Percentiles rank a stretch among this genome's conserved stretches.
Evolutionary conservation across 495 filamentous ascomycete genomes (phyloP).

Genomic region (Immersiella caudata): DNA sequence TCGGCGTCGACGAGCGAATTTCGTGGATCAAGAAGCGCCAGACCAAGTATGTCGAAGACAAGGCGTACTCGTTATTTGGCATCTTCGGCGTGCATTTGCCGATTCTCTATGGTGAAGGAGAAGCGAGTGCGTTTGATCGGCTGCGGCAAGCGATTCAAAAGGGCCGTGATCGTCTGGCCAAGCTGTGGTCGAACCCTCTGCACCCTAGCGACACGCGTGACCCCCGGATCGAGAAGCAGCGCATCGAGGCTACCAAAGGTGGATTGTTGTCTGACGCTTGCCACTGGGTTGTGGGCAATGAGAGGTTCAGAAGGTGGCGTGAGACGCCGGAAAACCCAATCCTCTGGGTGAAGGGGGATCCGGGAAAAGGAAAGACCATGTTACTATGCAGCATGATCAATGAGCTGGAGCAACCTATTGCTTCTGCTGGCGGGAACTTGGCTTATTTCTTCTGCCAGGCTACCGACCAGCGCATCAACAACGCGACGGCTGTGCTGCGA

Average conservation of each 20-base stretch:
- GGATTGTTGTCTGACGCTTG: neutral
- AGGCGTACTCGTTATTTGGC: too few relatives aligned
- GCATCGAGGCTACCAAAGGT: neutral
- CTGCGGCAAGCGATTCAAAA: neutral
- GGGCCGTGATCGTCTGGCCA: neutral
- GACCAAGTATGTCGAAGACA: too few relatives aligned
- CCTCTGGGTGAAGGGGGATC: neutral
- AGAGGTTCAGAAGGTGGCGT: neutral
- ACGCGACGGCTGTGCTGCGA: neutral
- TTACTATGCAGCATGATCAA: neutral
- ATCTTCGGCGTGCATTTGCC: too few relatives aligned
- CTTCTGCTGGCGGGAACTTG: too few relatives aligned
- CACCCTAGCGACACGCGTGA: too few relatives aligned
- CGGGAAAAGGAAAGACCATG: neutral
- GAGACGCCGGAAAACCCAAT: neutral
- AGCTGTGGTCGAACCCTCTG: neutral
- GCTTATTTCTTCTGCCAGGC: neutral
- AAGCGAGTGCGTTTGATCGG: too few relatives aligned
- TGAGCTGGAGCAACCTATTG: neutral
- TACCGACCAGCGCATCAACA: neutral
- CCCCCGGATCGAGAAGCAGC: neutral
- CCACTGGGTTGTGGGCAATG: neutral
- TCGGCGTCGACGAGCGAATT: too few relatives aligned
- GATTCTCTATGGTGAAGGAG: too few relatives aligned
- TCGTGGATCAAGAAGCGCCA: too few relatives aligned